A percentile compares a stretch with the other conserved stretches of the same genome.
Conservation (phyloP, 2,329 filamentous ascomycete species). For the Neobulgaria alba region DNA sequence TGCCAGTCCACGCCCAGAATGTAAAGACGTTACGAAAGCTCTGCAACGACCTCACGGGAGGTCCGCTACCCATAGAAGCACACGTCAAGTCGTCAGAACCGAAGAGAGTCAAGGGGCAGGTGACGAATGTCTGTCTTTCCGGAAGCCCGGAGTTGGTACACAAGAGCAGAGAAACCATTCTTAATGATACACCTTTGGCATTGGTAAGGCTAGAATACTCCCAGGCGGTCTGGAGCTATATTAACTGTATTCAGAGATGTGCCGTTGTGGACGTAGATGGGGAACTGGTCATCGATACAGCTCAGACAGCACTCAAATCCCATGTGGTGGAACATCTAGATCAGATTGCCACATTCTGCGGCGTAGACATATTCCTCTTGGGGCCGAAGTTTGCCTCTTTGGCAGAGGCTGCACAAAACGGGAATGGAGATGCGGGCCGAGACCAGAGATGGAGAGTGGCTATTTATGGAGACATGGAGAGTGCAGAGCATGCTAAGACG, state of each 20-base stretch:
- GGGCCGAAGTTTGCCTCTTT: slow-evolving; percentile 81
- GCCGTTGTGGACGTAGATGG: slow-evolving; percentile 91
- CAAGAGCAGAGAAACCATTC: slow-evolving; percentile 78
- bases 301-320: slow-evolving; percentile 58
- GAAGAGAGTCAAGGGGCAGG: slow-evolving; percentile 57
- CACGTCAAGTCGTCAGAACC: slow-evolving; percentile 76
- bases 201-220: slow-evolving; percentile 53
- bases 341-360: slow-evolving; percentile 77
- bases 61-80: slow-evolving; percentile 66
- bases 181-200: slow-evolving; percentile 87
- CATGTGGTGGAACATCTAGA: slow-evolving; percentile 79
- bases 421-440: slow-evolving; percentile 65
- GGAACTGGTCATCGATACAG: slow-evolving; percentile 72
- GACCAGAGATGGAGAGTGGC: slow-evolving; percentile 87
- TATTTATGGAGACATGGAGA: slow-evolving; percentile 93
- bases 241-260: slow-evolving; percentile 55
- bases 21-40: slow-evolving; percentile 69
- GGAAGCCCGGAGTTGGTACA: slow-evolving; percentile 81
- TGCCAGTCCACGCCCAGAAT: slow-evolving; percentile 88
- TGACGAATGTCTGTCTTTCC: slow-evolving; percentile 85
- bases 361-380: slow-evolving; percentile 92
- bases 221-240: background rate
- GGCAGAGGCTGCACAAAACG: slow-evolving; percentile 63
- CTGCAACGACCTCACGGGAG: slow-evolving; percentile 73
- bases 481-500: slow-evolving; percentile 93